phyloP scores from a whole-genome alignment of 2,329 filamentous ascomycete genomes.

The Pseudogymnoascus sp. region DNA sequence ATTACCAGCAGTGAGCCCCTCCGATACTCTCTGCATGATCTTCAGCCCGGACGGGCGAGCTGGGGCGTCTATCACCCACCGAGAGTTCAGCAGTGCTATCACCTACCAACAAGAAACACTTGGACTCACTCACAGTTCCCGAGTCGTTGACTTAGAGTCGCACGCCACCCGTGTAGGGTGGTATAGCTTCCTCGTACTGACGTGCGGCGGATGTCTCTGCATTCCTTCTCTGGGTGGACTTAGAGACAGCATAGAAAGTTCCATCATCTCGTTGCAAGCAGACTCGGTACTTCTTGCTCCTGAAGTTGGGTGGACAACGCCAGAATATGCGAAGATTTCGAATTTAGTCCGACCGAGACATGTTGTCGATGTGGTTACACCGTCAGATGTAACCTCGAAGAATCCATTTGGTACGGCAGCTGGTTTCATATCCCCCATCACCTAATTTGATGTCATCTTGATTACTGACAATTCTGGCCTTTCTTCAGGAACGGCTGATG shows the following conservation, averaged over 20 bases:
- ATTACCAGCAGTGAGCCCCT: not conserved
- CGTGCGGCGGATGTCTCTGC: conserved; percentile 14
- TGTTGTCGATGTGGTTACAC: not conserved
- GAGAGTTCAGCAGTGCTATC: not conserved
- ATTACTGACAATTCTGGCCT: not conserved
- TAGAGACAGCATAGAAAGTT: not conserved
- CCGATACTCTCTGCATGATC: not conserved
- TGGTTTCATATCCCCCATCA: not conserved
- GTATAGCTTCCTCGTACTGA: conserved; percentile 3
- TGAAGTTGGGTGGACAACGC: not conserved
- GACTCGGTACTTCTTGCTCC: not conserved
- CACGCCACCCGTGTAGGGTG: not conserved
- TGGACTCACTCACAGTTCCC: not conserved
- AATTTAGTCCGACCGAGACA: not conserved
- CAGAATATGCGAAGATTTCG: not conserved
- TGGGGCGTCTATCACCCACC: not conserved
- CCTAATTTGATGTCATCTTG: not conserved
- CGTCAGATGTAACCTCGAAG: not conserved
- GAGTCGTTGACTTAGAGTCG: not conserved
- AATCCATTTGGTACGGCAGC: not conserved
- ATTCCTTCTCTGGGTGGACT: conserved; percentile 11
- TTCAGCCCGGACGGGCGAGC: not conserved
- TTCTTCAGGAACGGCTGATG: not conserved
- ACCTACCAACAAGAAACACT: not conserved
- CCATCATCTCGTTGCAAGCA: not conserved